Conservation (phyloP, 345 rosid species). For the Populus simonii region DNA sequence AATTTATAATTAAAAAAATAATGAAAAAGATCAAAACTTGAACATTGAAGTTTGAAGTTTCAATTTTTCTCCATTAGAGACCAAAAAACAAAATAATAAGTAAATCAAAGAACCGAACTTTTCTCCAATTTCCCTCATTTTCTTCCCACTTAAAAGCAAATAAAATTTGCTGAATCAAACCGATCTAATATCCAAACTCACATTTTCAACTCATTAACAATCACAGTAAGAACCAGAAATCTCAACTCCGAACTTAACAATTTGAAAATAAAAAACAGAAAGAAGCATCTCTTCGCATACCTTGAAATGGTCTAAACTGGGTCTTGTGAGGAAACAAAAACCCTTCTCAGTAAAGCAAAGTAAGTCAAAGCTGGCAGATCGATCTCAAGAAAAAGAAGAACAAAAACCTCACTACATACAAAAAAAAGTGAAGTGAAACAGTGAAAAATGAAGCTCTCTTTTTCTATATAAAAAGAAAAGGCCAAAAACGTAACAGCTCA, state of each 20-base stretch:
- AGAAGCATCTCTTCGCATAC: slow-evolving; percentile 13
- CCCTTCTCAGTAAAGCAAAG: slow-evolving; percentile 2
- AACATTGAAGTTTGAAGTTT: neutral
- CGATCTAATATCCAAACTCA: slow-evolving; percentile 31
- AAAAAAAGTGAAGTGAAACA: neutral
- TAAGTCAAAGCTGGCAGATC: slow-evolving; percentile 17
- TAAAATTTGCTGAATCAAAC: slow-evolving; percentile 28
- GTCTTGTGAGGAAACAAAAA: neutral
- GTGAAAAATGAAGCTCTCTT: neutral
- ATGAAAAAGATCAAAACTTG: neutral
- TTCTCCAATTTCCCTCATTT: slow-evolving; percentile 8
- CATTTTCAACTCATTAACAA: neutral
- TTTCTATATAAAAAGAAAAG: neutral
- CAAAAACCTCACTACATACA: neutral
- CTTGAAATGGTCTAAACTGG: slow-evolving; percentile 16
- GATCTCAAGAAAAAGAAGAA: slow-evolving; percentile 9
- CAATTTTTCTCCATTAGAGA: neutral
- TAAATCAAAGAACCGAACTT: slow-evolving; percentile 3
- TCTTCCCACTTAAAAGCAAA: slow-evolving; percentile 11
- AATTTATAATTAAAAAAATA: neutral
- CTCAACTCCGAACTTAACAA: neutral
- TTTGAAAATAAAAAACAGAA: neutral
- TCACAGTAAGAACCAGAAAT: neutral
- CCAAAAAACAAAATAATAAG: neutral
- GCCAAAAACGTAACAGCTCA: neutral